Conservation (phyloP, 2,329 filamentous ascomycete genomes). For the Sclerotinia subarctica region DNA sequence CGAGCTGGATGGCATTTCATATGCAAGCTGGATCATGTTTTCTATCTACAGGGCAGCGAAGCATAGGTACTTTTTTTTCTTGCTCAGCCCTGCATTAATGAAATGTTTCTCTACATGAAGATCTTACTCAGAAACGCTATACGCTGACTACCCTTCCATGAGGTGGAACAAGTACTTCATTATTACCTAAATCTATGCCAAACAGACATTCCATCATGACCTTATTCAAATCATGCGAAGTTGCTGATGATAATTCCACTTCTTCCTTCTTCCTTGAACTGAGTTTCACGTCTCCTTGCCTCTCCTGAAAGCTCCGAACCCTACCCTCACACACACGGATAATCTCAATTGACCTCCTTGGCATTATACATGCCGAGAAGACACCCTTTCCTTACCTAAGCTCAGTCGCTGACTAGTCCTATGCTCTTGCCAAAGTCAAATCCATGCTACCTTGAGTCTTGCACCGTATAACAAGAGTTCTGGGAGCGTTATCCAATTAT, state of each 20-base stretch:
- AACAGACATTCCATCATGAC: background rate
- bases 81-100: constrained; percentile 1
- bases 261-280: background rate
- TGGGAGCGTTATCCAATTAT: background rate
- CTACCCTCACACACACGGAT: background rate
- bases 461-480: background rate
- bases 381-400: background rate
- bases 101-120: background rate
- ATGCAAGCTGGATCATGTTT: constrained; percentile 9
- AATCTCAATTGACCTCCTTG: background rate
- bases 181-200: background rate
- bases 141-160: background rate
- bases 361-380: background rate
- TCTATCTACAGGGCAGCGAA: background rate
- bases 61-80: background rate
- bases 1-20: background rate
- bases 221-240: background rate
- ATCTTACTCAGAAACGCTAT: background rate
- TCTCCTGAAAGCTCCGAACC: background rate
- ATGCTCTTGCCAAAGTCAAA: background rate
- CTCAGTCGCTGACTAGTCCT: constrained; percentile 2
- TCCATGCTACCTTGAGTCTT: background rate
- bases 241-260: background rate
- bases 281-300: background rate
- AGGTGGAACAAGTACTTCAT: background rate